Base-by-base conservation (phyloP, 2,329 filamentous ascomycete species). In the Nannizzia gypsea region DNA sequence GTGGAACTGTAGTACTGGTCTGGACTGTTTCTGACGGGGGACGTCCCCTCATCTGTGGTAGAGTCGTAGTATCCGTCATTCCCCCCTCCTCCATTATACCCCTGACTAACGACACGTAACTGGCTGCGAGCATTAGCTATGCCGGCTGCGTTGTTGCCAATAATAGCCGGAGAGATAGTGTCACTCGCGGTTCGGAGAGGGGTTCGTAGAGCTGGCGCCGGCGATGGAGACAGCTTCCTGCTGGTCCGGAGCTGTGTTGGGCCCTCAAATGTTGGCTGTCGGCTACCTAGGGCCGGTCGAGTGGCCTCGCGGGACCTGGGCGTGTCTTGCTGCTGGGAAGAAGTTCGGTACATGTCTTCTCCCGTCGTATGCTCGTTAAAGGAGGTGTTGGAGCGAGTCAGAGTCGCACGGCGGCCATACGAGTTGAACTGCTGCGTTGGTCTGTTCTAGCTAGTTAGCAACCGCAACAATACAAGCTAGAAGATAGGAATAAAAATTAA, bases 311-410 rank as follows among this genome's bases (percentile, higher is more conserved):
- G 71, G 44, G 71, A 69, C 3, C 74, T 76, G 58, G 70, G 74
- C 3, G 24, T 22, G 22, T 28, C 48, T 13, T 13, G 3, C 22
- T 52, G 48, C 72, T 5, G 80, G 78, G 24, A 83, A 79, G 50
- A 74, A 71, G 56, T 81, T 77, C 26, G 79, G 76, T 52, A 24
- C 22, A 68, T 68, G 59, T 71, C 72, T 65, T 85, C 81, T 65
- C 83, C 80, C 38, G 75, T 76, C 6, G 78, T 74, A 62, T 83
- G 80, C 61, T 85, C 82, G 61, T 75, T 76, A 69, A 83, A 84
- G 28, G 83, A 83, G 11, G 83, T 86, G 67, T 82, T 84, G 52
- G 83, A 83, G 57, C 84, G 80, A 61, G 83, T 80, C 63, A 83
- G 78, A 15, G 74, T 71, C 34, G 72, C 71, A 52, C 77, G 79